A percentile compares a stretch with the other conserved stretches of the same genome.
phyloP scores from a whole-genome alignment of 2,329 filamentous ascomycete genomes.

The Calonectria henricotiae region DNA sequence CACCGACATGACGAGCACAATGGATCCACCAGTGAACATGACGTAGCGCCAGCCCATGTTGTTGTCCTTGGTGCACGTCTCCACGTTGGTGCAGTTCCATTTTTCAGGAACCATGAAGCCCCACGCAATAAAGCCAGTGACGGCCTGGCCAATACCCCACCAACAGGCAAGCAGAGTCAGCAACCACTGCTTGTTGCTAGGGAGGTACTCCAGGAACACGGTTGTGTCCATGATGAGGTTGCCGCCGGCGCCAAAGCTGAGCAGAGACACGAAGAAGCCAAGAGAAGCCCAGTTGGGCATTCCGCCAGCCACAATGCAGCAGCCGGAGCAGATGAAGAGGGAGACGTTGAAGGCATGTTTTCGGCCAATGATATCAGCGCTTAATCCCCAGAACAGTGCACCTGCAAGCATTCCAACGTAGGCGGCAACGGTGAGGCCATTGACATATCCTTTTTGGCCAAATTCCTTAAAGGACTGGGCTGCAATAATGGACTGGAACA shows the following conservation, averaged over 20 bases:
- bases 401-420: constrained; percentile 72
- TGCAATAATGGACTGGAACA: constrained; percentile 77
- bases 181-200: constrained; percentile 65
- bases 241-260: constrained; percentile 74
- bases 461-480: constrained; percentile 74
- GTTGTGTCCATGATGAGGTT: constrained; percentile 69
- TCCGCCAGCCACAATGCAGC: constrained; percentile 75
- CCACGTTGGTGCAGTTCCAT: constrained; percentile 60
- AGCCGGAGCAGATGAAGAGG: constrained; percentile 74
- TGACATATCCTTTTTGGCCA: constrained; percentile 67
- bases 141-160: constrained; percentile 70
- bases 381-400: constrained; percentile 79
- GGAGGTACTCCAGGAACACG: constrained; percentile 69
- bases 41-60: constrained; percentile 69
- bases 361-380: constrained; percentile 78
- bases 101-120: constrained; percentile 66
- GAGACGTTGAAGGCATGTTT: constrained; percentile 80
- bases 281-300: constrained; percentile 78
- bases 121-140: constrained; percentile 65
- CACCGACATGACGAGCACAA: constrained; percentile 64
- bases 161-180: constrained; percentile 64
- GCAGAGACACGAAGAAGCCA: constrained; percentile 75
- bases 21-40: constrained; percentile 63
- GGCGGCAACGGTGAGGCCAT: constrained; percentile 74
- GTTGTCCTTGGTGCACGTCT: constrained; percentile 64